phyloP scores from a whole-genome alignment of 345 rosid genomes.

The Salix koriyanagi region DNA sequence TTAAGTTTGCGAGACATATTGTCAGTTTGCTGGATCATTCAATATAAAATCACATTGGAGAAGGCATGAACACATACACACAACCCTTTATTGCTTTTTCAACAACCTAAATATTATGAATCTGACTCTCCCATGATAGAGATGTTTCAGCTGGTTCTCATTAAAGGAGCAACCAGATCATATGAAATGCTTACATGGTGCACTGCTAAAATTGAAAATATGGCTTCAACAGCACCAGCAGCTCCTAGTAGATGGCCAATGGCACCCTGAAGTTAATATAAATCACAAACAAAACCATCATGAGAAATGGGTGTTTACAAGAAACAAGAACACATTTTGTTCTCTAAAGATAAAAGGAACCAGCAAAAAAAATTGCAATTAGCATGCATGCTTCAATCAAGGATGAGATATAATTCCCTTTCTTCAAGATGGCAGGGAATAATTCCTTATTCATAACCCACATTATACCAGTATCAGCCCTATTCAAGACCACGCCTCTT shows the following conservation, averaged over 20 bases:
- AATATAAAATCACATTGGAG: not conserved
- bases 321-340: not conserved
- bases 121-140: not conserved
- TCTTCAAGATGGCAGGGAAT: not conserved
- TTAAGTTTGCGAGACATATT: not conserved
- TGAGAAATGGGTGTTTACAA: not conserved
- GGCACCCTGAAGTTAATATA: constrained; percentile 57
- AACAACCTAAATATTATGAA: not conserved
- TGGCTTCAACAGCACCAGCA: constrained; percentile 92
- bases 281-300: not conserved
- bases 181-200: constrained; percentile 44
- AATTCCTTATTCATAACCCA: not conserved
- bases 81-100: not conserved
- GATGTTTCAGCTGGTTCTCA: not conserved
- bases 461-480: not conserved
- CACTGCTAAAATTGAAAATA: constrained; percentile 69
- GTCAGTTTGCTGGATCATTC: not conserved
- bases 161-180: not conserved
- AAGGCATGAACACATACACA: not conserved
- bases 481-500: not conserved
- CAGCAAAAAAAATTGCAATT: not conserved
- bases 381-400: not conserved
- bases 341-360: not conserved
- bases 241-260: constrained; percentile 99
- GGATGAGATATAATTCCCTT: not conserved